Evolutionary conservation across 805 yeast genomes (phyloP).

Genomic region (Nakazawaea wickerhamii): DNA sequence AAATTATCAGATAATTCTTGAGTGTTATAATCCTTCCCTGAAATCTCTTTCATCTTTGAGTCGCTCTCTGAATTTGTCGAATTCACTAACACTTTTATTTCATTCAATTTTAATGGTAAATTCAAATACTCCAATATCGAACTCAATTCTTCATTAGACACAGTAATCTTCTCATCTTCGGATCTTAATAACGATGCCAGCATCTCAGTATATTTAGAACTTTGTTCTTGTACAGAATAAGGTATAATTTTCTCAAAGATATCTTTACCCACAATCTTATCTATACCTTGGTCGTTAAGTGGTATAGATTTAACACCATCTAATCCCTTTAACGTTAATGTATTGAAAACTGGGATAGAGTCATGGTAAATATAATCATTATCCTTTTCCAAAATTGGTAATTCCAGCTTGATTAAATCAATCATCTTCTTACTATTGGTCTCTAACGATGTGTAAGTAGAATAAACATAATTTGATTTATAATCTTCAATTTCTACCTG

Average conservation of each 20-base stretch:
- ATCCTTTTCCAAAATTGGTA: conserved; percentile 56
- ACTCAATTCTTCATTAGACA: conserved; percentile 71
- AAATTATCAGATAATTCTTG: neutral
- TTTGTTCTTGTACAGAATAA: conserved; percentile 77
- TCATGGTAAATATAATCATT: conserved; percentile 90
- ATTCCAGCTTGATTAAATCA: conserved; percentile 28
- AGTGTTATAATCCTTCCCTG: conserved; percentile 18
- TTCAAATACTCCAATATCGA: conserved; percentile 80
- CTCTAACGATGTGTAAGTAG: conserved; percentile 20
- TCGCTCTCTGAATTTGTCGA: neutral
- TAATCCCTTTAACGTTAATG: conserved; percentile 61
- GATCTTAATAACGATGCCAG: conserved; percentile 70
- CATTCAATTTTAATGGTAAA: conserved; percentile 61
- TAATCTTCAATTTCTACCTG: conserved; percentile 28
- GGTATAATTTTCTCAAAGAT: conserved; percentile 81
- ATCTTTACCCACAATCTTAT: conserved; percentile 42
- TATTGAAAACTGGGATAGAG: conserved; percentile 52
- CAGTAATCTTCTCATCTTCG: conserved; percentile 68
- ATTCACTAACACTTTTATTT: conserved; percentile 34
- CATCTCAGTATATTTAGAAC: conserved; percentile 85
- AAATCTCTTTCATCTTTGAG: conserved; percentile 12
- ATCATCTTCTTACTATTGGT: conserved; percentile 23
- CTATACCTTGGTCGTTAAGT: conserved; percentile 42
- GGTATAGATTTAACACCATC: conserved; percentile 62
- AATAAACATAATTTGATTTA: conserved; percentile 17